A percentile compares a stretch with the other conserved stretches of the same genome.
These are phyloP conservation scores for Colletotrichum sp. DNA, from an alignment of 2,329 filamentous ascomycete genomes.

Conservation along the genomic window DNA sequence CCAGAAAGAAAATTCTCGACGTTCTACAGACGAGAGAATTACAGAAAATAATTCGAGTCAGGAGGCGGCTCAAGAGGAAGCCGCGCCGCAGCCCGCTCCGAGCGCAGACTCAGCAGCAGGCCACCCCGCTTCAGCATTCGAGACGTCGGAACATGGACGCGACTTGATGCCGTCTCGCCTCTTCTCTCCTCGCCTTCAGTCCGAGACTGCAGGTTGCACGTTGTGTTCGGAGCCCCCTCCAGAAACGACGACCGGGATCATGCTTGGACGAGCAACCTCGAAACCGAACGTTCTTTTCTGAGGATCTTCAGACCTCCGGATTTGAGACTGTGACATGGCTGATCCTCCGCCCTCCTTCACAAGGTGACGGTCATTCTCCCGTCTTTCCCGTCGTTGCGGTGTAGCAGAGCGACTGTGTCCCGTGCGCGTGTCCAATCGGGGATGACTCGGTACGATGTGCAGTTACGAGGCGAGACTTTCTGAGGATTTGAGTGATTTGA, in stretches of 20 bases:
- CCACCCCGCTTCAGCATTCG: neutral
- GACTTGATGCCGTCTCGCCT: conserved; percentile 5
- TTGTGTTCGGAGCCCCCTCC: neutral
- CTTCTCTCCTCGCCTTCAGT: neutral
- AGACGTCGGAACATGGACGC: conserved; percentile 15
- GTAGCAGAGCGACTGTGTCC: neutral
- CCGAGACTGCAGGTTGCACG: neutral
- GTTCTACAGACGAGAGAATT: neutral
- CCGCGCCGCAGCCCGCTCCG: neutral
- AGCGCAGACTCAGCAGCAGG: neutral
- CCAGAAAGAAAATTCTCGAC: neutral
- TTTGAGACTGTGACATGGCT: conserved; percentile 9
- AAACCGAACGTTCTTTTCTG: neutral
- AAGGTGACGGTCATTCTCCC: neutral
- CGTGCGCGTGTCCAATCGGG: neutral
- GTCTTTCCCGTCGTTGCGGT: neutral
- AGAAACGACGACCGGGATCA: neutral
- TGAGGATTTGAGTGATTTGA: neutral
- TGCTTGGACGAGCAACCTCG: neutral
- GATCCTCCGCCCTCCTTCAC: neutral
- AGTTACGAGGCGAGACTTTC: neutral
- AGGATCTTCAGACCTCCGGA: neutral
- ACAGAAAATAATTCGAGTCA: conserved; percentile 2
- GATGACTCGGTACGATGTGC: neutral
- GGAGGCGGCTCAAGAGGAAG: neutral